Conservation (phyloP, 257 asterid species). For the Nicotiana noctiflora region DNA sequence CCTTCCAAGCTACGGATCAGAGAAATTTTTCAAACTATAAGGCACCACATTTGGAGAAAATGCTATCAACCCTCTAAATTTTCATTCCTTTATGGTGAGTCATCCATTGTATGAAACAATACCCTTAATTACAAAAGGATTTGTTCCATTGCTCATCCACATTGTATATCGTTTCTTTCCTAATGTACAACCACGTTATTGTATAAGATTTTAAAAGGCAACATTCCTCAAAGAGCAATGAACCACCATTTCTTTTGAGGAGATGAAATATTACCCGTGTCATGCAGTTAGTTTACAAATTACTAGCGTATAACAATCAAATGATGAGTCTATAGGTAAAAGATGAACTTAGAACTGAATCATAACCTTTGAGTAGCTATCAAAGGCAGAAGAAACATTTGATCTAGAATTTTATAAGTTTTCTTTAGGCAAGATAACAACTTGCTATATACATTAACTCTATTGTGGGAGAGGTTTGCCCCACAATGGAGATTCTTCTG, state of each 20-base stretch:
- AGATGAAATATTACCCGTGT: background rate
- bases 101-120: background rate
- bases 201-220: background rate
- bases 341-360: background rate
- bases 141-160: constrained; percentile 3
- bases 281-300: background rate
- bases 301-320: background rate
- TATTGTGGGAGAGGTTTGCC: background rate
- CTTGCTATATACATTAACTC: background rate
- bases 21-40: background rate
- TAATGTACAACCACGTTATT: constrained; percentile 1
- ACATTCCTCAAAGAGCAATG: background rate
- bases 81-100: background rate
- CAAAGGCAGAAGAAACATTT: background rate
- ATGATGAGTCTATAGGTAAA: constrained; percentile 6
- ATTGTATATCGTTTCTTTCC: background rate
- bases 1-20: background rate
- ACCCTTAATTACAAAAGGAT: too few species aligned
- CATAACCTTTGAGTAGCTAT: background rate
- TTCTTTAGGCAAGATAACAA: background rate
- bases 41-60: background rate
- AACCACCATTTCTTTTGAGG: constrained; percentile 3
- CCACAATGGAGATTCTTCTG: background rate
- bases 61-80: background rate
- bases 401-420: background rate